A percentile compares a stretch with the other conserved stretches of the same genome.
Evolutionary conservation across 805 yeast species (phyloP).

Genomic region (Saccharomycopsis amapae): DNA sequence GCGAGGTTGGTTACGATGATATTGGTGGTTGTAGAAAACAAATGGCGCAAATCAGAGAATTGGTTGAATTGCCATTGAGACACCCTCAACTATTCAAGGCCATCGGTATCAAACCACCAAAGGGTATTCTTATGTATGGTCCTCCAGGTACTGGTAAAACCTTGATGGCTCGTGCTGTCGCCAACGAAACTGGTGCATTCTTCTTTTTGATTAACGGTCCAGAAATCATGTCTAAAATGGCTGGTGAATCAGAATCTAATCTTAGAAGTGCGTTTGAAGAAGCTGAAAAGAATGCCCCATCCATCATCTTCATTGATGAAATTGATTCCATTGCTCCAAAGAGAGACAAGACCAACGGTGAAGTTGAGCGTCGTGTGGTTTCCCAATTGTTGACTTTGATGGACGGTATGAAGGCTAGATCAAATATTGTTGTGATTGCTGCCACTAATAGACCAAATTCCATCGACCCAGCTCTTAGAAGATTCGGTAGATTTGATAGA

Average conservation of each 20-base stretch:
- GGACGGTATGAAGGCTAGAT: constrained; percentile 99
- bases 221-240: constrained; percentile 99
- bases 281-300: constrained; percentile 97
- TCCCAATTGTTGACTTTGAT: constrained; percentile 93
- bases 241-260: constrained; percentile 97
- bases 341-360: constrained; percentile 99
- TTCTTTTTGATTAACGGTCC: constrained; percentile 98
- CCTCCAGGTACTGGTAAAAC: constrained; percentile 99
- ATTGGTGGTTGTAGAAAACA: constrained; percentile 99
- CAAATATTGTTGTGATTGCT: constrained; percentile 96
- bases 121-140: constrained; percentile 96
- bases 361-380: constrained; percentile 98
- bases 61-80: constrained; percentile 95
- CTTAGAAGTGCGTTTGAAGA: constrained; percentile 97
- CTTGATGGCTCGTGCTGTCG: constrained; percentile 99
- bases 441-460: constrained; percentile 82
- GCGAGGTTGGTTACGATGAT: constrained; percentile 97
- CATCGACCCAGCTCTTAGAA: constrained; percentile 71
- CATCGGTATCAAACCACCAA: constrained; percentile 98
- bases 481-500: constrained; percentile 87
- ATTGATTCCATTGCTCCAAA: constrained; percentile 99
- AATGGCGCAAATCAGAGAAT: constrained; percentile 98
- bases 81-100: constrained; percentile 97
- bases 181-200: constrained; percentile 98
- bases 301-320: constrained; percentile 96